These are phyloP conservation scores for Knufia fluminis DNA, from an alignment of 2,329 filamentous ascomycete genomes.

Conservation along the genomic window DNA sequence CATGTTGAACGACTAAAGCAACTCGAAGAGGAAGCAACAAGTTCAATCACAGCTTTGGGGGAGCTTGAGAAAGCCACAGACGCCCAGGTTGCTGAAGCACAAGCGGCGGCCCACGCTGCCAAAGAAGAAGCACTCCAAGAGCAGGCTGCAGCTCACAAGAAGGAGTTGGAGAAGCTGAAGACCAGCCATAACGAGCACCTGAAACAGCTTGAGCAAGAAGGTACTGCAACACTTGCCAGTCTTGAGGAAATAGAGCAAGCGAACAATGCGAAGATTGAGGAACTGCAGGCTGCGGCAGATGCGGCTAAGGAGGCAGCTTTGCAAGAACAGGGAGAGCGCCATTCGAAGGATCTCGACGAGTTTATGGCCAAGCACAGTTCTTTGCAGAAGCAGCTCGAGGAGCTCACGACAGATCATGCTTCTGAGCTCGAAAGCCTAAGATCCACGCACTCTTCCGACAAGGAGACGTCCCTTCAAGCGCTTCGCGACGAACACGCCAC, in stretches of 20 bases:
- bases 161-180: conserved; percentile 11
- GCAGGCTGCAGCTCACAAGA: background rate
- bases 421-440: conserved; percentile 25
- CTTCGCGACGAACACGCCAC: background rate
- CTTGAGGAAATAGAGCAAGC: background rate
- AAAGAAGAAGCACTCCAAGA: conserved; percentile 3
- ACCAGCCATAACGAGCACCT: conserved; percentile 12
- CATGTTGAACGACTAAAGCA: conserved; percentile 12
- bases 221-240: background rate
- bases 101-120: background rate
- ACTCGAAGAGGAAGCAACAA: conserved; percentile 4
- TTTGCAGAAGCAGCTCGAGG: conserved; percentile 5
- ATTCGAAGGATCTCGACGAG: conserved; percentile 1
- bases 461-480: conserved; percentile 8
- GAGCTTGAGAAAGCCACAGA: conserved; percentile 8
- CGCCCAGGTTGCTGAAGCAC: background rate
- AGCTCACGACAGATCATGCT: conserved; percentile 22
- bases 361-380: background rate
- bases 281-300: conserved; percentile 1
- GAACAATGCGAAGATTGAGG: background rate
- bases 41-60: background rate
- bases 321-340: background rate
- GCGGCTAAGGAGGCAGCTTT: background rate
- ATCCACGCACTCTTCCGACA: conserved; percentile 12
- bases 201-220: conserved; percentile 7